These are phyloP conservation scores for Ogataea hybrid DNA, from an alignment of 1,139 yeast species.

Conservation along the genomic window DNA sequence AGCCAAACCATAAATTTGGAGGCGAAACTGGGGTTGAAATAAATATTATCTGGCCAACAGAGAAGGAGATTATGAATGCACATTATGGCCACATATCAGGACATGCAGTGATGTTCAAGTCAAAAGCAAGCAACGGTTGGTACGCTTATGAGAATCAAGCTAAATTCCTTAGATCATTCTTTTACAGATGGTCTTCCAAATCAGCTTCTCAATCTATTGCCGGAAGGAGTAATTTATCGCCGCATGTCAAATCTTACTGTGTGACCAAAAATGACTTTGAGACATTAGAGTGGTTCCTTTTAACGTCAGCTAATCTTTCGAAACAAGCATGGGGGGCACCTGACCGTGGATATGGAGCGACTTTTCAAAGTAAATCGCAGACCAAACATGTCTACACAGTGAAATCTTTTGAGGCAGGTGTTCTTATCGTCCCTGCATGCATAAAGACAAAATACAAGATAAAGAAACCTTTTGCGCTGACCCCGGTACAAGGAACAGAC, in stretches of 20 bases:
- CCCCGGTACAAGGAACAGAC: constrained; percentile 45
- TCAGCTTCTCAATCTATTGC: constrained; percentile 17
- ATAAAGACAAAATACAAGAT: constrained; percentile 16
- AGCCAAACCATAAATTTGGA: constrained; percentile 30
- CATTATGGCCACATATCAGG: constrained; percentile 41
- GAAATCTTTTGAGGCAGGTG: constrained; percentile 54
- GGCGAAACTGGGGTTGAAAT: constrained; percentile 39
- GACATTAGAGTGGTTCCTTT: constrained; percentile 57
- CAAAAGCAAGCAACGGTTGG: constrained; percentile 27
- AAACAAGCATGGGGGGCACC: constrained; percentile 72
- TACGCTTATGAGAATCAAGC: constrained; percentile 29
- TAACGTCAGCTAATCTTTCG: constrained; percentile 66
- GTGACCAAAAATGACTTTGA: constrained; percentile 48
- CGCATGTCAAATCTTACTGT: constrained; percentile 46
- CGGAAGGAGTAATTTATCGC: constrained; percentile 37
- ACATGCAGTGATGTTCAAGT: constrained; percentile 53
- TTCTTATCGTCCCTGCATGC: constrained; percentile 39
- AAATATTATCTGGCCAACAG: constrained; percentile 53
- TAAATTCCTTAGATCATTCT: constrained; percentile 18
- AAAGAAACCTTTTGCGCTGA: constrained; percentile 14
- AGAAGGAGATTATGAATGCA: constrained; percentile 44
- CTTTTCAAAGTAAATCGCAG: constrained; percentile 31
- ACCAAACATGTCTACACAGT: constrained; percentile 28
- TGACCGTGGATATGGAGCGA: constrained; percentile 19
- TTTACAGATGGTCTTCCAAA: constrained; percentile 27